A percentile compares a stretch with the other conserved stretches of the same genome.
phyloP scores from a whole-genome alignment of 116 monocot genomes.

The Papilionanthe hybrid region DNA sequence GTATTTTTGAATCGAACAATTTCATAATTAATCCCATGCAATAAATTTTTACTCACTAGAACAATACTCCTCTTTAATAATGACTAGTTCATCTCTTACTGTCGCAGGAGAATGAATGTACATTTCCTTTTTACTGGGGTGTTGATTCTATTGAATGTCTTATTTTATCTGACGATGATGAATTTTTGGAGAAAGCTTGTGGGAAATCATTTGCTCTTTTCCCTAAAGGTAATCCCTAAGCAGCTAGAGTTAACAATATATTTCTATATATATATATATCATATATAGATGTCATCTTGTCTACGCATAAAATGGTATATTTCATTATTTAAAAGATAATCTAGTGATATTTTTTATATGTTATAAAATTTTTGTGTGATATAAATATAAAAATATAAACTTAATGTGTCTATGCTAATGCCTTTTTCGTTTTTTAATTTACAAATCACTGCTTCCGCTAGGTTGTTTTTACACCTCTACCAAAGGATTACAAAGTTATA shows the following conservation, averaged over 20 bases:
- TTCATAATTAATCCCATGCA: too few relatives aligned
- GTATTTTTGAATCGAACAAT: too few relatives aligned
- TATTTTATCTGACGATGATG: constrained; percentile 67
- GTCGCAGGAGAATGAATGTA: constrained; percentile 71
- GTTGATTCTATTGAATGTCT: constrained; percentile 52
- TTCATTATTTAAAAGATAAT: too few relatives aligned
- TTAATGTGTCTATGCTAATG: too few relatives aligned
- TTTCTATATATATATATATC: too few relatives aligned
- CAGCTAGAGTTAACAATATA: too few relatives aligned
- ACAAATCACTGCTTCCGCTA: background rate
- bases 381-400: too few relatives aligned
- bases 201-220: constrained; percentile 96
- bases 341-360: too few relatives aligned
- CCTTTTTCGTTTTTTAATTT: too few relatives aligned
- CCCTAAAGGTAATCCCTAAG: constrained; percentile 73
- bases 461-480: constrained; percentile 80
- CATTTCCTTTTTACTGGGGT: constrained; percentile 94
- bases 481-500: constrained; percentile 67
- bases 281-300: too few relatives aligned
- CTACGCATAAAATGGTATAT: too few relatives aligned
- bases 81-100: background rate
- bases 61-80: background rate
- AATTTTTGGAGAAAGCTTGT: constrained; percentile 63
- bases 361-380: too few relatives aligned
- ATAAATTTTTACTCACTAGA: background rate